Percentiles rank a stretch among this genome's conserved stretches.
Conservation (phyloP, 116 monocot species). For the Papilionanthe hybrid region DNA sequence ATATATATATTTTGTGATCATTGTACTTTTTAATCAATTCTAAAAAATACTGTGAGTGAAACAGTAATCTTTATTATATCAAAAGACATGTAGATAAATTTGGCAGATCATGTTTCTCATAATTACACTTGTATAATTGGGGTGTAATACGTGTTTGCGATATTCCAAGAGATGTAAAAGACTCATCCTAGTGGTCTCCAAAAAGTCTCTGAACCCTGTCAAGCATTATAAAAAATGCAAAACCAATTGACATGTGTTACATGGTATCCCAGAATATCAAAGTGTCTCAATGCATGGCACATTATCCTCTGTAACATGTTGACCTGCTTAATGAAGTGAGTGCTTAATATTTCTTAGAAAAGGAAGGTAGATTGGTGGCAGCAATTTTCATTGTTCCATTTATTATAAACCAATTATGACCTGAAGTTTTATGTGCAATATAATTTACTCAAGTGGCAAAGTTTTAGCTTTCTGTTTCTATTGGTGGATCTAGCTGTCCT, state of each 20-base stretch:
- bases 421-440: neutral
- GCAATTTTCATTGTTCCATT: neutral
- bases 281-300: neutral
- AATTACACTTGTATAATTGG: neutral
- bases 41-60: neutral
- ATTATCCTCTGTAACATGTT: neutral
- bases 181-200: neutral
- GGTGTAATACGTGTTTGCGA: neutral
- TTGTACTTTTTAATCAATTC: neutral
- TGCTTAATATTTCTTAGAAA: neutral
- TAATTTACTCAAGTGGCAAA: neutral
- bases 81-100: neutral
- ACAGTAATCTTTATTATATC: neutral
- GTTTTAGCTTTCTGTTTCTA: neutral
- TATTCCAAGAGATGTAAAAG: neutral
- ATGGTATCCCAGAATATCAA: too few relatives aligned
- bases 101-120: neutral
- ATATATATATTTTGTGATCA: too few relatives aligned
- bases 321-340: neutral
- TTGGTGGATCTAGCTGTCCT: neutral
- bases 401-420: neutral
- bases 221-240: too few relatives aligned
- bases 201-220: neutral
- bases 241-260: too few relatives aligned
- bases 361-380: neutral